phyloP scores from a whole-genome alignment of 179 eudicot genomes.

The Heliamphora pulchella region DNA sequence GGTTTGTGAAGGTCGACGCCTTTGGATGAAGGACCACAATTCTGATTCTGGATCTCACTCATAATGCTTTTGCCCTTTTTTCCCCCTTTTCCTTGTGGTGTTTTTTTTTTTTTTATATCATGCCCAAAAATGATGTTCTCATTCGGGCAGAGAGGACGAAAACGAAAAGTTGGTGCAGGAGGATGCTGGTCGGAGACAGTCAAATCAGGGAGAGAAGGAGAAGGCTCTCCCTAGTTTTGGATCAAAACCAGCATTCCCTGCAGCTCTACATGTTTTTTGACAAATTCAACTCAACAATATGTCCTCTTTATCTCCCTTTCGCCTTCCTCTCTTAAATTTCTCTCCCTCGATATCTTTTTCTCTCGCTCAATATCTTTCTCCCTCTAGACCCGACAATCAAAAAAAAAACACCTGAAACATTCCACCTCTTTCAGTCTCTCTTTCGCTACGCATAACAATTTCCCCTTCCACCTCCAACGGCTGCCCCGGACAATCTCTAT shows the following conservation, averaged over 20 bases:
- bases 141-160: neutral
- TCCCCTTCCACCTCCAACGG: neutral
- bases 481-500: neutral
- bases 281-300: neutral
- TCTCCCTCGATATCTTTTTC: neutral
- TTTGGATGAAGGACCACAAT: conserved; percentile 16
- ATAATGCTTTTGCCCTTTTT: neutral
- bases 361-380: neutral
- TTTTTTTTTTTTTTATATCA: neutral
- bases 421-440: neutral
- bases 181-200: neutral
- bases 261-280: conserved; percentile 4
- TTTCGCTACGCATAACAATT: neutral
- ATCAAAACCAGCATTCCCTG: conserved; percentile 4
- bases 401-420: neutral
- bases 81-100: neutral
- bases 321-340: neutral
- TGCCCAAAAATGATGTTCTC: neutral
- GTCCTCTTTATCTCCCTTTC: neutral
- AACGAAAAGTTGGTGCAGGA: neutral
- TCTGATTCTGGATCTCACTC: conserved; percentile 18
- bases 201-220: conserved; percentile 6
- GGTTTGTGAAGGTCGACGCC: conserved; percentile 5
- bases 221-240: neutral
- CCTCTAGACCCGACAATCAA: neutral